Conservation (phyloP, 768 basidiomycete species). For the Lactarius hengduanensis region DNA sequence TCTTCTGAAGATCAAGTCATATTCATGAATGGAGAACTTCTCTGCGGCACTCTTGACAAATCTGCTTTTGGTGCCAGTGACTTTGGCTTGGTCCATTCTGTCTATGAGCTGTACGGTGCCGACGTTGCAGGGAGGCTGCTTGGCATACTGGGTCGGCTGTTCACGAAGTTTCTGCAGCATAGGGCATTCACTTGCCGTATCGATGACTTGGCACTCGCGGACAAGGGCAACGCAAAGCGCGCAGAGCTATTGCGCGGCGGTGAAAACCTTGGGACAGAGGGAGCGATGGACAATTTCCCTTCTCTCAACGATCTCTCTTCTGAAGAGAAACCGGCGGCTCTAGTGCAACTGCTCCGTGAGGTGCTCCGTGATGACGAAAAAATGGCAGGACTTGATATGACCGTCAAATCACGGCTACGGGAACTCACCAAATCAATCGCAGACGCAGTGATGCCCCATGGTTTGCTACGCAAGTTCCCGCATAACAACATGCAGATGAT, state of each 20-base stretch:
- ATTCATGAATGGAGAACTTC: constrained; percentile 89
- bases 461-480: constrained; percentile 90
- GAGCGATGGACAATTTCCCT: constrained; percentile 88
- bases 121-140: constrained; percentile 87
- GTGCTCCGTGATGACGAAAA: constrained; percentile 93
- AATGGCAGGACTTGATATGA: constrained; percentile 95
- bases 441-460: constrained; percentile 80
- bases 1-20: constrained; percentile 81
- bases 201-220: constrained; percentile 93
- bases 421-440: constrained; percentile 90
- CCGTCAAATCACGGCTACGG: constrained; percentile 81
- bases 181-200: constrained; percentile 98
- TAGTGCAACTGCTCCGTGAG: constrained; percentile 77
- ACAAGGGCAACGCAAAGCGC: constrained; percentile 71
- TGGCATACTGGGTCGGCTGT: constrained; percentile 87
- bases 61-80: constrained; percentile 95
- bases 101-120: constrained; percentile 93
- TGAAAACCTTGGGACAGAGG: constrained; percentile 74
- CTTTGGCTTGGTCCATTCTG: constrained; percentile 95
- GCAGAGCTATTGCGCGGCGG: constrained; percentile 64
- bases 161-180: constrained; percentile 96
- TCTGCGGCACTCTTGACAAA: constrained; percentile 95
- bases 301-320: constrained; percentile 55
- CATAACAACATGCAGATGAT: constrained; percentile 99
- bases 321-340: constrained; percentile 53